Evolutionary conservation across 495 filamentous ascomycete genomes (phyloP).

Genomic region (Amniculicola lignicola): DNA sequence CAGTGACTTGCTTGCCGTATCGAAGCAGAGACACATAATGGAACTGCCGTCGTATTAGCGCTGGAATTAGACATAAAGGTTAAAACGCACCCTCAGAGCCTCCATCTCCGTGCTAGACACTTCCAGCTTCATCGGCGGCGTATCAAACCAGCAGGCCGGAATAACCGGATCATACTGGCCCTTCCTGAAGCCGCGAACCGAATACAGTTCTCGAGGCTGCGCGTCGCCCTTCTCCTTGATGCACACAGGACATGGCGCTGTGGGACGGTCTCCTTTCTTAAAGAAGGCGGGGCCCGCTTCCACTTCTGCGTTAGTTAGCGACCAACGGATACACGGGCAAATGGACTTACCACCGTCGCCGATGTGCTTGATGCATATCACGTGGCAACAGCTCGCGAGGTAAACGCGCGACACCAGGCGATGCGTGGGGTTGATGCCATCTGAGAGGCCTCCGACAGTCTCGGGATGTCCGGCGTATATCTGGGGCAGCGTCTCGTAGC

Average conservation of each 20-base stretch:
- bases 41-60: constrained; percentile 38
- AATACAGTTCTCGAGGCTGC: constrained; percentile 40
- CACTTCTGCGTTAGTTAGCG: not conserved
- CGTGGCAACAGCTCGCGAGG: constrained; percentile 47
- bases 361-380: constrained; percentile 47
- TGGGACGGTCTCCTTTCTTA: constrained; percentile 37
- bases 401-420: constrained; percentile 43
- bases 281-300: constrained; percentile 46
- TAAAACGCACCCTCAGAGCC: constrained; percentile 39
- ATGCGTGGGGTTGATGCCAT: constrained; percentile 32
- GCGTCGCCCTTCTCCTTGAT: constrained; percentile 36
- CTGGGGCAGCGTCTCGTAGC: constrained; percentile 41
- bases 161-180: constrained; percentile 44
- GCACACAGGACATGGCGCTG: constrained; percentile 46
- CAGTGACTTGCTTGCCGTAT: constrained; percentile 27
- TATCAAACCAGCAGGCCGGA: constrained; percentile 40
- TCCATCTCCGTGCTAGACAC: constrained; percentile 35
- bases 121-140: constrained; percentile 41
- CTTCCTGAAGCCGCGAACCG: constrained; percentile 39
- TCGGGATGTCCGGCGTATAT: constrained; percentile 39
- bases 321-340: not conserved
- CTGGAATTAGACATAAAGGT: not conserved
- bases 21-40: constrained; percentile 44
- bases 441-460: constrained; percentile 37
- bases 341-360: constrained; percentile 44